These are phyloP conservation scores for Aquilaria malaccensis DNA, from an alignment of 345 rosid species.

Conservation along the genomic window DNA sequence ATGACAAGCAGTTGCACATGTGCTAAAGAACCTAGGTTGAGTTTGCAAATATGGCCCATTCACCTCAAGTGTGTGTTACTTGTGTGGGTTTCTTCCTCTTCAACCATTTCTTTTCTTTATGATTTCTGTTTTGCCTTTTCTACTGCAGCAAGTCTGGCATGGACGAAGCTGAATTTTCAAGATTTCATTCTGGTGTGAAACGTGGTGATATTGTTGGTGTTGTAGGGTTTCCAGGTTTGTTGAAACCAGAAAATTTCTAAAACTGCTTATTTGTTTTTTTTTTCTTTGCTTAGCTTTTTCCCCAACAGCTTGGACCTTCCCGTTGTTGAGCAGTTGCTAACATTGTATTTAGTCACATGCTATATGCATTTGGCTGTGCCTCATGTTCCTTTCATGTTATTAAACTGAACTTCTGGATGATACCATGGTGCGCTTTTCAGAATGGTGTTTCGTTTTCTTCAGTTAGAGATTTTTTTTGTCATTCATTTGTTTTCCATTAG, in stretches of 20 bases:
- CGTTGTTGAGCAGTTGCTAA: too few species aligned
- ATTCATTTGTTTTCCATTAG: background rate
- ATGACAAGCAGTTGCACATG: background rate
- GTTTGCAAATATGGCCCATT: too few species aligned
- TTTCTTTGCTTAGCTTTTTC: too few species aligned
- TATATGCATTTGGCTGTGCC: too few species aligned
- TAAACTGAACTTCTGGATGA: too few species aligned
- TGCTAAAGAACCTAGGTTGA: too few species aligned
- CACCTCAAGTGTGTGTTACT: background rate
- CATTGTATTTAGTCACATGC: too few species aligned
- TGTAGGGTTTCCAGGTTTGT: conserved; percentile 87
- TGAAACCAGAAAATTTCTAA: too few species aligned
- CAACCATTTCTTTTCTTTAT: background rate
- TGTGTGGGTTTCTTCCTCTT: background rate
- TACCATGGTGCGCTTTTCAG: background rate
- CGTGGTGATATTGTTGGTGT: conserved; percentile 97
- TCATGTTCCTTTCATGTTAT: too few species aligned
- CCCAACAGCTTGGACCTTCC: too few species aligned
- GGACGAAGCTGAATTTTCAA: conserved; percentile 65
- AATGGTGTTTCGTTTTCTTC: background rate
- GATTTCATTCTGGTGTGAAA: conserved; percentile 60
- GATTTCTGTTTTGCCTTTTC: background rate
- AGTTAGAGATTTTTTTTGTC: background rate
- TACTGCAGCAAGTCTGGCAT: conserved; percentile 66
- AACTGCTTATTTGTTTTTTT: too few species aligned